Base-by-base conservation (phyloP, 345 rosid species). In the Pugionium dolabratum region DNA sequence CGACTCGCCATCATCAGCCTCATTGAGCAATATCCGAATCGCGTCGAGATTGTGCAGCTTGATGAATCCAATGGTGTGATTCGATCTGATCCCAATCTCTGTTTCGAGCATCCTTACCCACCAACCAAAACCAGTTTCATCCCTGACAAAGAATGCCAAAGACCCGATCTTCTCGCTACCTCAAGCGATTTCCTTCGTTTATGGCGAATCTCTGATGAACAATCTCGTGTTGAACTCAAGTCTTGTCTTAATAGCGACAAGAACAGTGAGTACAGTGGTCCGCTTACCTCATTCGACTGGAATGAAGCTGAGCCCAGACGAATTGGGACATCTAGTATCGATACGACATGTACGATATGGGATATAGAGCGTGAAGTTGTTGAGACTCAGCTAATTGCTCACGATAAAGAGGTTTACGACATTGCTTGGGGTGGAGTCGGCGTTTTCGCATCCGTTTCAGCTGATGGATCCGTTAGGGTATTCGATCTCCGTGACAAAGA, bases 361-460 rank as follows among this genome's bases (percentile, higher is more conserved):
- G 97, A 91, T 51, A 86, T 91, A 51, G 97, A 91, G 69, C 74
- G 87, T 30, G 96, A 86, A 53, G 72, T 85, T 2, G 97, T 91
- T 32, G 97, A 91, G 47, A 88, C 96, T 10, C 97, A 91, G 79
- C 84, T 91, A 18, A 91, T 91, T 4, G 97, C 97, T 9, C 97
- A 91, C 54, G 97, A 91, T 57, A 91, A 88, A 66, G 97, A 91
- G 76, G 97, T 91, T 34, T 88, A 91, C 68, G 97, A 91, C 75
- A 90, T 90, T 49, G 96, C 96, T 26, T 90, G 96, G 96, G 95
- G 96, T 48, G 96, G 94, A 7, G 96, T 85, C n/a, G 87, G 96
- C 26, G 96, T 90, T 27, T 90, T 90, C 29, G 96, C 96, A 9
- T 87, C 94, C 40, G 96, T 87, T 30, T 87, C 95, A 1, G 96